These are phyloP conservation scores for Apiotrichum brassicae DNA, from an alignment of 1,284 basidiomycete species.

Conservation along the genomic window DNA sequence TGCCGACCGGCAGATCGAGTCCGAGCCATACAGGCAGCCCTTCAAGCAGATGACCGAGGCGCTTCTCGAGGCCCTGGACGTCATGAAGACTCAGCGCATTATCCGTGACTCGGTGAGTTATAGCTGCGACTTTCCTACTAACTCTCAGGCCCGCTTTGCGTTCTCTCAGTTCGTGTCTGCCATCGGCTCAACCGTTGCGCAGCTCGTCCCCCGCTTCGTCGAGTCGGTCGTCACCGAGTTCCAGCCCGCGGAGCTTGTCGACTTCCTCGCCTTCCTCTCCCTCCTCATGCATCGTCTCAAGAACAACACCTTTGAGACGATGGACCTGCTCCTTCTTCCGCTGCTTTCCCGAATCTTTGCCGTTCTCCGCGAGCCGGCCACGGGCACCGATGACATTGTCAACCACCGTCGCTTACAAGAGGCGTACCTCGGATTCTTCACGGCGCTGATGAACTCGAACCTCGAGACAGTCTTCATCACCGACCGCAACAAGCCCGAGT, in stretches of 20 bases:
- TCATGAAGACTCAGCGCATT: slow-evolving; percentile 78
- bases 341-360: slow-evolving; percentile 76
- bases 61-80: slow-evolving; percentile 78
- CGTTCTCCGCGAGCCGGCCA: slow-evolving; percentile 72
- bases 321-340: slow-evolving; percentile 85
- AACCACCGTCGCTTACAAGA: slow-evolving; percentile 81
- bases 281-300: slow-evolving; percentile 87
- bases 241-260: slow-evolving; percentile 84
- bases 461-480: slow-evolving; percentile 69
- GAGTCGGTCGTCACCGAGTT: slow-evolving; percentile 81
- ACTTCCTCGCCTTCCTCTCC: slow-evolving; percentile 92
- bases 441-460: slow-evolving; percentile 71
- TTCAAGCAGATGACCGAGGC: slow-evolving; percentile 85
- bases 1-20: slow-evolving; percentile 62
- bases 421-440: slow-evolving; percentile 80
- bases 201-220: slow-evolving; percentile 58
- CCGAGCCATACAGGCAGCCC: slow-evolving; percentile 68
- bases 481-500: slow-evolving; percentile 72
- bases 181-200: slow-evolving; percentile 63
- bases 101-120: slow-evolving; percentile 82
- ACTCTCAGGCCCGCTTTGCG: slow-evolving; percentile 64
- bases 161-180: slow-evolving; percentile 90
- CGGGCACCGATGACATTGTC: slow-evolving; percentile 85
- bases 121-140: slow-evolving; percentile 36
- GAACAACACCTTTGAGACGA: slow-evolving; percentile 54